Evolutionary conservation across 2,329 filamentous ascomycete species (phyloP), one percentile per base, ranked within the genome.

Genomic region (Fusarium beomiforme): DNA sequence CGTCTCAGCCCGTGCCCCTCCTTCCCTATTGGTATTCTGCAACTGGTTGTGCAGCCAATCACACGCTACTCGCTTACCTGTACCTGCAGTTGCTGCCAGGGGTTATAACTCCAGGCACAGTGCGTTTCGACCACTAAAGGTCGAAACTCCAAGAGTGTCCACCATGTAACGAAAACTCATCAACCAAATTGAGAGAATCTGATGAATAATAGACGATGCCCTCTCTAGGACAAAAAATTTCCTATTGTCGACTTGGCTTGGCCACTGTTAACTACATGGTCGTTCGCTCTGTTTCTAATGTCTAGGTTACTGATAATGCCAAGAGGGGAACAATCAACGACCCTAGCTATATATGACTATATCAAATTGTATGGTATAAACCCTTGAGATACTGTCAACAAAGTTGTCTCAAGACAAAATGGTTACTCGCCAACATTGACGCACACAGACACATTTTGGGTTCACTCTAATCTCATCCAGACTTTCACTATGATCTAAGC

Each of bases 71-170:
- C 44, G 24, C 43, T 36, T 41, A 51, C 39, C 17, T 26, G 54
- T 63, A 66, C 49, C 61, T 58, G 43, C 55, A 68, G 55, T 49
- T 21, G 59, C 37, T 71, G 55, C 24, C 65, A 58, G 69, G 74
- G 47, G 64, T 55, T 36, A 16, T 47, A 51, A 19, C 23, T 49
- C 47, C 64, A 64, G 59, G 74, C 74, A 73, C 46, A 64, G 59
- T 43, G 55, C 60, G 74, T 76, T 76, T 76, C 74, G 74, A 56
- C 60, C 68, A 57, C 69, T 69, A 31, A 54, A 65, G 63, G 53
- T 61, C 66, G 72, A 73, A 72, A 73, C 70, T 73, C 62, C 53
- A 62, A 67, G 66, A 49, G 26, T 65, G 44, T 34, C 55, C 47
- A 60, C 59, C 33, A 31, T 69, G 69, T 49, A 55, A 71, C 68